Conservation (phyloP, 2,329 filamentous ascomycete species). For the Chaetomiaceae sp. region DNA sequence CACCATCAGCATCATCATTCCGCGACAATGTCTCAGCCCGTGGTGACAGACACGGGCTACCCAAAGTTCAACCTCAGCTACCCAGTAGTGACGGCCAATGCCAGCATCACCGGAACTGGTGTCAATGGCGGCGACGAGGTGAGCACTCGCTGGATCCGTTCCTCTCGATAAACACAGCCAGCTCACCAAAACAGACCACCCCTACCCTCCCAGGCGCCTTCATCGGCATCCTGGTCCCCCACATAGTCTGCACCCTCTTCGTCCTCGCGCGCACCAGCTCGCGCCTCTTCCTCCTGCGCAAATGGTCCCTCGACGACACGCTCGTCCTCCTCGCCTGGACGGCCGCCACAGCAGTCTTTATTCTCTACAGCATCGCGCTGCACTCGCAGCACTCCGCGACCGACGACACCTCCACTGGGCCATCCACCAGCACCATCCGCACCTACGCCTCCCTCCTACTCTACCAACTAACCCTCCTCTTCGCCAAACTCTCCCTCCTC, state of each 20-base stretch:
- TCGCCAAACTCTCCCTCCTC: slow-evolving; percentile 38
- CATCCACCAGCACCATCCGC: slow-evolving; percentile 20
- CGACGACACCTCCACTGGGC: neutral
- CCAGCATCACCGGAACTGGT: neutral
- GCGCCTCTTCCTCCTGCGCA: slow-evolving; percentile 28
- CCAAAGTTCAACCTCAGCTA: slow-evolving; percentile 26
- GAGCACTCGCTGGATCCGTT: neutral
- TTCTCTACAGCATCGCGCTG: slow-evolving; percentile 25
- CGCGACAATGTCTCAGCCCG: slow-evolving; percentile 3
- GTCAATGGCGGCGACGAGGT: neutral
- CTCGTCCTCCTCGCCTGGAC: slow-evolving; percentile 31
- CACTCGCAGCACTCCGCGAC: slow-evolving; percentile 8
- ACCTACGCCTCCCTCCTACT: slow-evolving; percentile 34
- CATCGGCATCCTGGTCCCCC: slow-evolving; percentile 31
- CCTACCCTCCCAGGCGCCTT: slow-evolving; percentile 27
- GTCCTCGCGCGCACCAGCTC: slow-evolving; percentile 28
- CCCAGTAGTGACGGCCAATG: slow-evolving; percentile 13
- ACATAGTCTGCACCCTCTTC: slow-evolving; percentile 31
- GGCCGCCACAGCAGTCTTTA: slow-evolving; percentile 31
- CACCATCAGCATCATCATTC: too few relatives aligned
- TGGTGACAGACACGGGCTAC: slow-evolving; percentile 17
- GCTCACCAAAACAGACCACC: neutral
- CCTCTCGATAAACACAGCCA: too few relatives aligned
- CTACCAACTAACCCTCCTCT: slow-evolving; percentile 35
- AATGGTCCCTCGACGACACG: slow-evolving; percentile 34